Base-by-base conservation (phyloP, 208 protist genomes). In the Leishmania tropica region DNA sequence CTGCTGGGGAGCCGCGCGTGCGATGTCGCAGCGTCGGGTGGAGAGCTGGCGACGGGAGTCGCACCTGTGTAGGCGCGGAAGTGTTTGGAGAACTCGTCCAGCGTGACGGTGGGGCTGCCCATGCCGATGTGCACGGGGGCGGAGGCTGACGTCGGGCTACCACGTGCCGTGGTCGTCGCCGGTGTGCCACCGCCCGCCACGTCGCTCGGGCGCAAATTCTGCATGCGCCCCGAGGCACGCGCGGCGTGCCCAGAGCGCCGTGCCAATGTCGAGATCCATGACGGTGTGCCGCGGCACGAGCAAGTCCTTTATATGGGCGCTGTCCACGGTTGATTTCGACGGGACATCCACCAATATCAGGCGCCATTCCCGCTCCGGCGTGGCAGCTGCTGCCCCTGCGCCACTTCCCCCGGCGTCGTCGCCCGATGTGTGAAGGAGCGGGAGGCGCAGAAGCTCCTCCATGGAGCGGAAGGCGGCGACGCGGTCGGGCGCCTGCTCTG, bases 201-300 rank as follows among this genome's bases (percentile, higher is more conserved):
- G 60, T 92, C 90, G 62, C 79, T 84, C 35, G 77, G 72, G 47
- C 45, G 70, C 28, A 97, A 82, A 2, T 85, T 58, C 77, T 97
- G 94, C 94, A 97, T 93, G 60, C 93, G 91, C 2, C 96, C 96
- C 17, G 84, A 83, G 8, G 91, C 96, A 7, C 94, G 88, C 8
- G 97, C 91, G 17, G 97, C 97, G 85, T 98, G 92, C n/a, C 97
- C 97, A 99, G 15, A 99, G 87, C 64, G 97, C 98, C 1, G 94
- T 95, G 73, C 96, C 98, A 79, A 99, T 99, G 87, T 98, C 99
- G 42, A 99, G 79, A 81, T 99, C 98, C 95, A 99, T 99, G 4
- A 99, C 94, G 42, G 96, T 98, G 79, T 88, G 71, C 48, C 89
- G 77, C 35, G 98, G 98, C 62, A 75, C 83, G 21, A 99, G 83